Percentiles rank a stretch among this genome's conserved stretches.
Evolutionary conservation across 352 stramenopile species (phyloP).

Genomic region (Globisporangium solare): DNA sequence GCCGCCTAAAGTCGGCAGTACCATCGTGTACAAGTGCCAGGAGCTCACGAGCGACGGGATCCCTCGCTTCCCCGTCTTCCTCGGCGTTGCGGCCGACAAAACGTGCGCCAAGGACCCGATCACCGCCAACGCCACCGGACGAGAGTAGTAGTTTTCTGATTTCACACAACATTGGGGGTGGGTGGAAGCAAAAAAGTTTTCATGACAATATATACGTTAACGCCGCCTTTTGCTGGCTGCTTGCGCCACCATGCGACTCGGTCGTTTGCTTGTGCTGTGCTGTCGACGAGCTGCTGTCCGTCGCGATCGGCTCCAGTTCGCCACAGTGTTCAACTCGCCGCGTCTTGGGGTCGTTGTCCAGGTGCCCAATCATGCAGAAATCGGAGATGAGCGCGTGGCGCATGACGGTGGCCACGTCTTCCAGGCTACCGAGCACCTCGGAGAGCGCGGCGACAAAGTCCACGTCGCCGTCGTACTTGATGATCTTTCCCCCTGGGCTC

Average conservation of each 20-base stretch:
- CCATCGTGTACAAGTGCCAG: slow-evolving; percentile 80
- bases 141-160: not conserved
- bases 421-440: slow-evolving; percentile 11
- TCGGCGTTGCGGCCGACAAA: slow-evolving; percentile 56
- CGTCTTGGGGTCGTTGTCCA: not conserved
- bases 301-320: no score
- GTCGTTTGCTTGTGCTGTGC: not conserved
- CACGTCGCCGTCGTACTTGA: slow-evolving; percentile 14
- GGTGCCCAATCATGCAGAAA: slow-evolving; percentile 8
- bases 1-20: slow-evolving; percentile 43
- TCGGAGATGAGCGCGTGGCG: slow-evolving; percentile 9
- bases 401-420: slow-evolving; percentile 6
- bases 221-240: not conserved
- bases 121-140: slow-evolving; percentile 29
- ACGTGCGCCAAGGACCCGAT: slow-evolving; percentile 39
- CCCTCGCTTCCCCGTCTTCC: slow-evolving; percentile 69
- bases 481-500: slow-evolving; percentile 9
- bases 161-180: no score
- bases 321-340: not conserved
- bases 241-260: not conserved
- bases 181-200: not conserved
- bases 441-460: slow-evolving; percentile 17
- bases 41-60: slow-evolving; percentile 68
- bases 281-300: no score
- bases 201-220: not conserved